Percentiles rank a stretch among this genome's conserved stretches.
phyloP scores from a whole-genome alignment of 495 filamentous ascomycete species.

The Geoglossum glabrum region DNA sequence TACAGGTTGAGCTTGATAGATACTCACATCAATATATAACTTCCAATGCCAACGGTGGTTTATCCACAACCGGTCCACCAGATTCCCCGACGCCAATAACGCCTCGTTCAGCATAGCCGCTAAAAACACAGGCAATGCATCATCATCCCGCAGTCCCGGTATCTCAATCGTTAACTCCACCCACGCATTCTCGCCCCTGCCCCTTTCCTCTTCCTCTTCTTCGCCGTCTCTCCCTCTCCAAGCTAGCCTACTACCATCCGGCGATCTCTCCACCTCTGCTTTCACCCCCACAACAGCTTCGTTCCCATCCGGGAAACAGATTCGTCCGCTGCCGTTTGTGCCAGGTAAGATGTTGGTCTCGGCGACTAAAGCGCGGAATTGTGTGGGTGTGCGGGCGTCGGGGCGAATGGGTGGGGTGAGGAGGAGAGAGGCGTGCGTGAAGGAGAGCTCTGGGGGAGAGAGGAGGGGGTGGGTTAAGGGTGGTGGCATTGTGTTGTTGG shows the following conservation, averaged over 20 bases:
- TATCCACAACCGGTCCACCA: slow-evolving; percentile 49
- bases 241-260: slow-evolving; percentile 12
- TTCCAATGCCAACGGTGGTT: slow-evolving; percentile 88
- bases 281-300: slow-evolving; percentile 93
- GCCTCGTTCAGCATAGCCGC: slow-evolving; percentile 75
- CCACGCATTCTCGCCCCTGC: slow-evolving; percentile 37
- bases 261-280: slow-evolving; percentile 65
- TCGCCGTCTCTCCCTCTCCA: slow-evolving; percentile 12
- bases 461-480: slow-evolving; percentile 28
- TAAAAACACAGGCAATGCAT: slow-evolving; percentile 72
- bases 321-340: slow-evolving; percentile 76
- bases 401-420: slow-evolving; percentile 68
- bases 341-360: slow-evolving; percentile 77
- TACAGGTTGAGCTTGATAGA: slow-evolving; percentile 1
- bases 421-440: slow-evolving; percentile 74
- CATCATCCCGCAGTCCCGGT: slow-evolving; percentile 73
- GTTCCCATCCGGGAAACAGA: slow-evolving; percentile 86
- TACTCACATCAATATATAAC: slow-evolving; percentile 77
- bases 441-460: slow-evolving; percentile 89
- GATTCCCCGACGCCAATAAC: slow-evolving; percentile 34
- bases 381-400: slow-evolving; percentile 59
- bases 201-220: slow-evolving; percentile 12
- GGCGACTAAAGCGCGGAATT: slow-evolving; percentile 79
- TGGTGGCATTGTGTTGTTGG: not conserved
- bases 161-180: slow-evolving; percentile 73